Percentiles rank a stretch among this genome's conserved stretches.
Conservation (phyloP, 2,329 filamentous ascomycete genomes). For the Diaporthe ilicicola region DNA sequence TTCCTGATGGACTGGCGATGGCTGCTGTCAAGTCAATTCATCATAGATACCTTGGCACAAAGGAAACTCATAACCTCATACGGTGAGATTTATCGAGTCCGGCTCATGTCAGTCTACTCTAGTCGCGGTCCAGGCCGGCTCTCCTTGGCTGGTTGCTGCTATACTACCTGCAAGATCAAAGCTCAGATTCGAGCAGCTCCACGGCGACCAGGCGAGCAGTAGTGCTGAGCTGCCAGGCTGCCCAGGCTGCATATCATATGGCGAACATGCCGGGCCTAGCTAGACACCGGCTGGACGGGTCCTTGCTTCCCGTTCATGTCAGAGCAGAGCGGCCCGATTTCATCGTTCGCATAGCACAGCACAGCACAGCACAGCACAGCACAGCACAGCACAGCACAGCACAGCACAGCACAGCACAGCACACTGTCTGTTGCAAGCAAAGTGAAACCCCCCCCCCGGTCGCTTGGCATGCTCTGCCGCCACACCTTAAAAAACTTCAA, state of each 20-base stretch:
- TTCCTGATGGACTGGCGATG: not conserved
- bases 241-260: too few species aligned
- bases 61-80: not conserved
- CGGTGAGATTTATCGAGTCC: not conserved
- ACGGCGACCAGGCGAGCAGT: not conserved
- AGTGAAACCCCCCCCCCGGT: too few species aligned
- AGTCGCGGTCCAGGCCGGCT: not conserved
- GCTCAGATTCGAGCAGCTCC: not conserved
- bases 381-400: not conserved
- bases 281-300: not conserved
- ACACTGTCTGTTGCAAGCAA: too few species aligned
- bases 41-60: conserved; percentile 6
- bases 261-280: not conserved
- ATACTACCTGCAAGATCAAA: not conserved
- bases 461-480: too few species aligned
- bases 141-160: too few species aligned
- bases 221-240: not conserved
- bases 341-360: not conserved
- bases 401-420: not conserved
- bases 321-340: conserved; percentile 13
- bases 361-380: not conserved
- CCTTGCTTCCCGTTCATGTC: conserved; percentile 6
- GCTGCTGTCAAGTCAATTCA: not conserved
- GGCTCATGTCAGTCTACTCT: not conserved
- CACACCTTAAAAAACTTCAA: too few species aligned